Evolutionary conservation across 768 basidiomycete genomes (phyloP), one percentile per base, ranked within the genome.

Genomic region (Leucocoprinus sp.): DNA sequence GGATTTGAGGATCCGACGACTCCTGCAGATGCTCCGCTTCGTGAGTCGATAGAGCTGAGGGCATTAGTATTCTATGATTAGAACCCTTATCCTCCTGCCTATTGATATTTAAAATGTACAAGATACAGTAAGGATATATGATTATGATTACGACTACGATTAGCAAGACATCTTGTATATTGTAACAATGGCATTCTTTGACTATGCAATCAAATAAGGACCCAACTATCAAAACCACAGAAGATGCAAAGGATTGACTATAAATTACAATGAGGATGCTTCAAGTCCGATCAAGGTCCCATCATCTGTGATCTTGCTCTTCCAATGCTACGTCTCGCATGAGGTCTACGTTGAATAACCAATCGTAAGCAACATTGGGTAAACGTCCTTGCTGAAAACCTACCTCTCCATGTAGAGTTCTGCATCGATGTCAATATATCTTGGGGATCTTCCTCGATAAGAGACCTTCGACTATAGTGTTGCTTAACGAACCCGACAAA

Each of bases 391-490:
- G 14, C 1, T 4, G 4, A 17, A 11, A 17, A 62, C 80, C 55
- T 54, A 82, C 83, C 82, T 55, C 78, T 77, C 84, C 84, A 85
- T 42, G 77, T 67, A n/a, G 82, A 83, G 49, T 69, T 73, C 50
- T 81, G 72, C 64, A 83, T 74, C 8, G 80, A 74, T 15, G 71
- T 68, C 15, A 80, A 60, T 17, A 82, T 67, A 46, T 74, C 65
- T 49, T 72, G 68, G 2, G 68, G 64, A 49, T 74, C 70, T 33
- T 70, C 64, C 23, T 66, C 72, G 17, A 60, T 65, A 60, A 63
- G 66, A 52, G 59, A 71, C 29, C 58, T 55, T 9, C 69, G 64
- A 45, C 72, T 72, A 33, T 11, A 33, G 31, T 8, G 23, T 18
- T 45, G 11, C 36, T 33, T 19, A 36, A 26, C 19, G 23, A 26